Base-by-base conservation (phyloP, 352 stramenopile genomes). In the Pythium monospermum region DNA sequence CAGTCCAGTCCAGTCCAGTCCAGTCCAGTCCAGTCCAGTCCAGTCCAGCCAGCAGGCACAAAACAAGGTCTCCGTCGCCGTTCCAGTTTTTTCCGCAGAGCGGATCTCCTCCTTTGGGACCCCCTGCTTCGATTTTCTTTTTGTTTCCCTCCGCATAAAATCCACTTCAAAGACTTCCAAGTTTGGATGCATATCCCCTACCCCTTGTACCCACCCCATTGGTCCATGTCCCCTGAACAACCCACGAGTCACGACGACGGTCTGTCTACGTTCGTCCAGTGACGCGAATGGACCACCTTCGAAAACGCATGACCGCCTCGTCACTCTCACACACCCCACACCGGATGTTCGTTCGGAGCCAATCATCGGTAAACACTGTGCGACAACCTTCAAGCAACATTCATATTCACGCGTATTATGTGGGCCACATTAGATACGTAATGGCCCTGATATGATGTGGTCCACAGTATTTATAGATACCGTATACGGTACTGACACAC, bases 131-230 rank as follows among this genome's bases (percentile, higher is more conserved):
- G 15, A 26, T 47, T 45, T 57, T 57, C 49, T 33, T 49, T 45
- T 35, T 56, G 19, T 49, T 50, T 36, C 45, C 48, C 53, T 42
- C 38, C 47, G 46, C 39, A 61, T 56, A 56, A 61, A 61, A 61
- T 51, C 53, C 53, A 61, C 53, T 61, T 61, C 53, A 56, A 61
- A 61, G 46, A 50, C 19, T 26, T n/a, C n/a, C n/a, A n/a, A n/a
- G 50, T 44, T 49, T 28, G 23, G 25, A n/a, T 12, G 15, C 40
- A 39, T 15, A 56, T 55, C 44, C 44, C 53, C 53, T 51, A 61
- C n/a, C 53, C 53, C 37, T 50, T 46, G 16, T 49, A 28, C 30
- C 1, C 3, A 13, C 28, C 1, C 47, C 25, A 61, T 61, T 61
- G 45, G 53, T n/a, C 4, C 10, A 56, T 61, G 53, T 61, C 53